These are phyloP conservation scores for Pythium aphanidermatum DNA, from an alignment of 352 stramenopile genomes.

Conservation along the genomic window DNA sequence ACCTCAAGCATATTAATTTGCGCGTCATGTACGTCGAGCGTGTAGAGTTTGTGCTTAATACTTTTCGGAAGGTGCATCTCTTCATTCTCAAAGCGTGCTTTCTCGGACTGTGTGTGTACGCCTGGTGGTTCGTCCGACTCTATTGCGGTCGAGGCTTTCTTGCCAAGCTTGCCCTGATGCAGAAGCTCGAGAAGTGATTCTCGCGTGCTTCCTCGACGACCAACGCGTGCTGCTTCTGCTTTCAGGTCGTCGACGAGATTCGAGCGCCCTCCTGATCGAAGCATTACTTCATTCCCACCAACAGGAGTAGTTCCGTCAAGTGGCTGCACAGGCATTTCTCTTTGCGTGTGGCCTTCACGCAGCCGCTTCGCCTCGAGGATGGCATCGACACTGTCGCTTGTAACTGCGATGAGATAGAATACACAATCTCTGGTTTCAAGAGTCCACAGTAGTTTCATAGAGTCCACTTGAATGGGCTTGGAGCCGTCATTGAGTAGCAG, in stretches of 20 bases:
- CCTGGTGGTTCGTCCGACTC: too few relatives aligned
- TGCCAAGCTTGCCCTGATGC: slow-evolving; percentile 68
- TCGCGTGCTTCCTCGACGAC: slow-evolving; percentile 37
- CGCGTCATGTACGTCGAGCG: slow-evolving; percentile 61
- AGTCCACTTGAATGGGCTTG: slow-evolving; percentile 73
- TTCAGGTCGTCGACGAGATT: not conserved
- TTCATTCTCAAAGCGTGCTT: slow-evolving; percentile 2
- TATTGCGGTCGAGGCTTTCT: slow-evolving; percentile 13
- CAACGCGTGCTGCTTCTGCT: not conserved
- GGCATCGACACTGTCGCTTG: slow-evolving; percentile 39
- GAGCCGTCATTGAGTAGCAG: slow-evolving; percentile 63
- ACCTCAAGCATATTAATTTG: slow-evolving; percentile 80
- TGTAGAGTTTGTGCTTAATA: slow-evolving; percentile 68
- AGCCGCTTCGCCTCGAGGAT: slow-evolving; percentile 32
- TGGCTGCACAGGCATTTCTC: not conserved
- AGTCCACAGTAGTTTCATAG: slow-evolving; percentile 78
- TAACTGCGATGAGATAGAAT: slow-evolving; percentile 64
- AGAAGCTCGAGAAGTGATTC: slow-evolving; percentile 66
- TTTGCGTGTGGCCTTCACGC: slow-evolving; percentile 4
- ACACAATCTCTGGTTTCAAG: slow-evolving; percentile 64
- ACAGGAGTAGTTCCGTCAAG: not conserved
- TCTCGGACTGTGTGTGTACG: too few relatives aligned
- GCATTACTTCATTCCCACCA: not conserved
- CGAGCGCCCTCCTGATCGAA: not conserved
- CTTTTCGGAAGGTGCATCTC: slow-evolving; percentile 17